A percentile compares a stretch with the other conserved stretches of the same genome.
phyloP scores from a whole-genome alignment of 257 asterid species.

The Forsythia viridissima region DNA sequence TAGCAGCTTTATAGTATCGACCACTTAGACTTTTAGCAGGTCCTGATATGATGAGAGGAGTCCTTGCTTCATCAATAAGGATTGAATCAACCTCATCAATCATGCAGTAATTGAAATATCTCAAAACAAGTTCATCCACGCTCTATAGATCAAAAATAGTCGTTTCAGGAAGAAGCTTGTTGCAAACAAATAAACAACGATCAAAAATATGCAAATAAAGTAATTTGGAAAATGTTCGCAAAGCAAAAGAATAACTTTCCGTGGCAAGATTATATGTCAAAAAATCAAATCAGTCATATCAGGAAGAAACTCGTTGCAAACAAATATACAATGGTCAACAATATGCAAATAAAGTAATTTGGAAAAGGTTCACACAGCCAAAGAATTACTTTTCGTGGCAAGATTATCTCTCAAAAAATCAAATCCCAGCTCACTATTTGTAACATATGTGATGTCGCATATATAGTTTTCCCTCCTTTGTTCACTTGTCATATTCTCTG shows the following conservation, averaged over 20 bases:
- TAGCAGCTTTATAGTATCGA: slow-evolving; percentile 94
- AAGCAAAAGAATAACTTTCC: slow-evolving; percentile 68
- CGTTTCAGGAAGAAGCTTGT: slow-evolving; percentile 26
- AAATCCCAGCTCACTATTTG: slow-evolving; percentile 97
- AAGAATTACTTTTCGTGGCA: slow-evolving; percentile 90
- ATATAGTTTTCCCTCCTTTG: slow-evolving; percentile 90
- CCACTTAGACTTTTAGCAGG: slow-evolving; percentile 98
- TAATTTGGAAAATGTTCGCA: slow-evolving; percentile 18
- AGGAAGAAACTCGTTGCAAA: slow-evolving; percentile 18
- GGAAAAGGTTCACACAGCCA: slow-evolving; percentile 29
- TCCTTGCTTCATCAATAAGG: slow-evolving; percentile 98
- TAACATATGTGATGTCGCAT: slow-evolving; percentile 93
- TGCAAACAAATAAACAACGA: slow-evolving; percentile 22
- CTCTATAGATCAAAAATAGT: slow-evolving; percentile 61
- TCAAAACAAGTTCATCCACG: slow-evolving; percentile 89
- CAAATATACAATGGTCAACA: slow-evolving; percentile 4
- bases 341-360: slow-evolving; percentile 18
- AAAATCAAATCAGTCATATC: slow-evolving; percentile 69
- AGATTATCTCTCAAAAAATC: slow-evolving; percentile 95
- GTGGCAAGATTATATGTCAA: slow-evolving; percentile 96
- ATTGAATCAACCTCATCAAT: slow-evolving; percentile 99
- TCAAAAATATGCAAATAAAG: slow-evolving; percentile 16
- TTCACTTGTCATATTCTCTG: slow-evolving; percentile 97
- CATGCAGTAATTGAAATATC: slow-evolving; percentile 86
- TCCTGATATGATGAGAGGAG: slow-evolving; percentile 98